phyloP scores from a whole-genome alignment of 345 rosid species.

The Balakata baccata region DNA sequence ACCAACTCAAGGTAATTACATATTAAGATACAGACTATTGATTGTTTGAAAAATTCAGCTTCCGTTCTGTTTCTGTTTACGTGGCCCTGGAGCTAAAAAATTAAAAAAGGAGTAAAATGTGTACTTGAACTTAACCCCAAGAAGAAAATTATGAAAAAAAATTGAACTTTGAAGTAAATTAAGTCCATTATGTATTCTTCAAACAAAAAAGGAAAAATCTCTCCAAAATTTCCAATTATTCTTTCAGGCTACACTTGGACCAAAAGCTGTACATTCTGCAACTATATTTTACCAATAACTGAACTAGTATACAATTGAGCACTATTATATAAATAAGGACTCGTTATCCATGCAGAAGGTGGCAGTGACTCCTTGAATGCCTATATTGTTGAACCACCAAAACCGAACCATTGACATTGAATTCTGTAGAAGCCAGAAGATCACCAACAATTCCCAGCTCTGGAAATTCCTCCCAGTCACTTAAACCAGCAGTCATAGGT shows the following conservation, averaged over 20 bases:
- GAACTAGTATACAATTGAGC: not conserved
- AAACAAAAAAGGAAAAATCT: not conserved
- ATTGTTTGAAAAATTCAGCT: no score
- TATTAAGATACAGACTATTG: no score
- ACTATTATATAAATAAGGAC: not conserved
- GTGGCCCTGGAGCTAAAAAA: no score
- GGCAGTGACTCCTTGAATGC: not conserved
- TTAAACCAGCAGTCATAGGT: constrained; percentile 57
- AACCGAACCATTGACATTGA: constrained; percentile 52
- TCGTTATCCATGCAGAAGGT: not conserved
- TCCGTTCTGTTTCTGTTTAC: no score
- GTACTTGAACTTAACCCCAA: not conserved
- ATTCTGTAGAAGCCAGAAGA: constrained; percentile 57
- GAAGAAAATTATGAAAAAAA: not conserved
- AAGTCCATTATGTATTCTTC: not conserved
- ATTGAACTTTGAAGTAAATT: not conserved
- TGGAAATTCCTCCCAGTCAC: constrained; percentile 92
- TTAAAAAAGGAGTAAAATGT: not conserved
- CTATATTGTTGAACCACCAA: constrained; percentile 65
- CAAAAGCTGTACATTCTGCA: constrained; percentile 7
- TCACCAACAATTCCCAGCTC: constrained; percentile 71
- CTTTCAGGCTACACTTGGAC: not conserved
- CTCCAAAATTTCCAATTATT: not conserved
- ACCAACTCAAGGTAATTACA: no score
- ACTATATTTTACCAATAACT: not conserved